These are phyloP conservation scores for Boletus rubescentipes DNA, from an alignment of 768 basidiomycete genomes.

Conservation along the genomic window DNA sequence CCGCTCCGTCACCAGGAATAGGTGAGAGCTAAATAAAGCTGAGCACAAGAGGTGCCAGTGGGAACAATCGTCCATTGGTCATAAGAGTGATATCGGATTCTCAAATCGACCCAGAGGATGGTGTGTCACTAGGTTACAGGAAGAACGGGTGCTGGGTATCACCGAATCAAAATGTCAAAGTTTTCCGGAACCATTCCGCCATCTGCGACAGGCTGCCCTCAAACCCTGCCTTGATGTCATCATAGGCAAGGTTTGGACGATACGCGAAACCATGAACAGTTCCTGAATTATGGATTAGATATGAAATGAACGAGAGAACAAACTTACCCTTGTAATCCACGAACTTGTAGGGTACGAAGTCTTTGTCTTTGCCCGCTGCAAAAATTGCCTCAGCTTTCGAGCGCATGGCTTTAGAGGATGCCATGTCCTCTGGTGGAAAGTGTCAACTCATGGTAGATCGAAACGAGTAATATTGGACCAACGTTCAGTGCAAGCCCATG, in stretches of 20 bases:
- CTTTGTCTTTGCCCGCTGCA: conserved; percentile 28
- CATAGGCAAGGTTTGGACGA: conserved; percentile 43
- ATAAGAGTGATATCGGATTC: background rate
- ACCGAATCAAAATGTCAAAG: conserved; percentile 17
- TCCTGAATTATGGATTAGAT: conserved; percentile 29
- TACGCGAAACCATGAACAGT: conserved; percentile 50
- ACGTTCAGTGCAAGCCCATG: conserved; percentile 42
- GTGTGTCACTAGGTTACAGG: background rate
- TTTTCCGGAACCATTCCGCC: conserved; percentile 43
- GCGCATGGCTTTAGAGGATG: conserved; percentile 27
- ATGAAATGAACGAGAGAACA: background rate
- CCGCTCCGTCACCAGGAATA: background rate
- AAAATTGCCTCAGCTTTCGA: conserved; percentile 32
- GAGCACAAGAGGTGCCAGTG: background rate
- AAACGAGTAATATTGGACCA: background rate
- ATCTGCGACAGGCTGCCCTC: conserved; percentile 44
- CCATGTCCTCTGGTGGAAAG: conserved; percentile 31
- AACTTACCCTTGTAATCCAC: conserved; percentile 35
- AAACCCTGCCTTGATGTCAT: conserved; percentile 44
- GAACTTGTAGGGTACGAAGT: conserved; percentile 37
- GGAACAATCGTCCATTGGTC: background rate
- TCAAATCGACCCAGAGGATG: background rate
- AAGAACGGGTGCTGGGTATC: background rate
- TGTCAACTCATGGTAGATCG: background rate
- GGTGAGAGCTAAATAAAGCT: background rate